Conservation (phyloP, 2,329 filamentous ascomycete genomes). For the Aspergillus fumigatiaffinis region DNA sequence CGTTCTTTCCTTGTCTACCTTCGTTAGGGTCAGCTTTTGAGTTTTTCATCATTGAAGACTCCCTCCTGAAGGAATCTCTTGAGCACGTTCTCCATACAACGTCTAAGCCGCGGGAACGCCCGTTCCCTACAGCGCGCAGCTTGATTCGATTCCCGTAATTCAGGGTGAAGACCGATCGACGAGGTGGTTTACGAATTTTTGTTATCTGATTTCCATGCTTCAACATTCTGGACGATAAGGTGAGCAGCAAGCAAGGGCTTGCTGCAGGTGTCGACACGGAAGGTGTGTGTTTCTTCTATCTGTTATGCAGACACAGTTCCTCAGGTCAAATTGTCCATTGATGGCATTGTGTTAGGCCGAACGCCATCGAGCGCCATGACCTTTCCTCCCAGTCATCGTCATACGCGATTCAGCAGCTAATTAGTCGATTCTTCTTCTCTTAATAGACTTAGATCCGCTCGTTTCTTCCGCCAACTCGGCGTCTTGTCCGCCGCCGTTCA, state of each 20-base stretch:
- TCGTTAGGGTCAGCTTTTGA: conserved; percentile 3
- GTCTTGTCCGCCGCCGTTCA: conserved; percentile 29
- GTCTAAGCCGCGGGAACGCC: conserved; percentile 1
- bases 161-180: conserved; percentile 19
- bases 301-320: neutral
- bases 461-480: conserved; percentile 38
- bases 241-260: conserved; percentile 47
- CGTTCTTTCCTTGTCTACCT: conserved; percentile 6
- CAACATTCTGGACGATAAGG: conserved; percentile 43
- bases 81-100: neutral
- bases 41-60: conserved; percentile 16
- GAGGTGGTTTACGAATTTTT: conserved; percentile 24
- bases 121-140: conserved; percentile 4
- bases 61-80: neutral
- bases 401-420: conserved; percentile 4
- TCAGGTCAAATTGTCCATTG: conserved; percentile 8
- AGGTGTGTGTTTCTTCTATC: conserved; percentile 29
- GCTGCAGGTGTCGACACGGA: conserved; percentile 46
- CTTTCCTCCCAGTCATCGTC: neutral
- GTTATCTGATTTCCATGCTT: conserved; percentile 42
- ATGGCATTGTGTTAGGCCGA: neutral
- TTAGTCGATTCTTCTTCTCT: conserved; percentile 7
- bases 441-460: conserved; percentile 35
- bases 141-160: conserved; percentile 5
- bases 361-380: neutral